These are phyloP conservation scores for Neopestalotiopsis rosae DNA, from an alignment of 2,329 filamentous ascomycete genomes.

Conservation along the genomic window DNA sequence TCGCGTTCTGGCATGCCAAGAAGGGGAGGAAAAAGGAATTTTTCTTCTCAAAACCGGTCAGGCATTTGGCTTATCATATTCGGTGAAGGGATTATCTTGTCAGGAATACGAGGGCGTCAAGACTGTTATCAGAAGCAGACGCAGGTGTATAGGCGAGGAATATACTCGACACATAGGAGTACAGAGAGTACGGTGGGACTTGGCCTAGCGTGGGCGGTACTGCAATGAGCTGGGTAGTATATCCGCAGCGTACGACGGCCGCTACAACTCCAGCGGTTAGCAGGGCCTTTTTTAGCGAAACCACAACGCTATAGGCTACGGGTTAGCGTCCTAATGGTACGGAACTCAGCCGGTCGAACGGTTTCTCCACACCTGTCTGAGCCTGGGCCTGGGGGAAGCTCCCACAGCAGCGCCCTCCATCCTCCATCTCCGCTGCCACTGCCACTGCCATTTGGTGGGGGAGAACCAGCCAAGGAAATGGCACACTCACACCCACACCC, in stretches of 20 bases:
- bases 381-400: not conserved
- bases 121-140: not conserved
- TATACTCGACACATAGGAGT: not conserved
- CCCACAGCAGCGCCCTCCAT: not conserved
- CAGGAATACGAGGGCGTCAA: not conserved
- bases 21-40: not conserved
- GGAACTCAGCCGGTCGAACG: not conserved
- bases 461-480: not conserved
- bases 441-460: not conserved
- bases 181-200: not conserved
- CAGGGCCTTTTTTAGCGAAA: not conserved
- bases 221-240: not conserved
- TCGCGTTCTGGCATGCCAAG: not conserved
- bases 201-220: not conserved
- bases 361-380: conserved; percentile 11
- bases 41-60: not conserved
- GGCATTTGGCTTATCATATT: not conserved
- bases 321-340: not conserved
- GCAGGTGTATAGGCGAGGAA: not conserved
- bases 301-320: not conserved
- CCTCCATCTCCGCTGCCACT: not conserved
- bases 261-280: not conserved
- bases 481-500: too few species aligned
- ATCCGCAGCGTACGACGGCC: not conserved
- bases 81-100: not conserved